These are phyloP conservation scores for Pelargonium fulgidum DNA, from an alignment of 441 rosid species.

Conservation along the genomic window DNA sequence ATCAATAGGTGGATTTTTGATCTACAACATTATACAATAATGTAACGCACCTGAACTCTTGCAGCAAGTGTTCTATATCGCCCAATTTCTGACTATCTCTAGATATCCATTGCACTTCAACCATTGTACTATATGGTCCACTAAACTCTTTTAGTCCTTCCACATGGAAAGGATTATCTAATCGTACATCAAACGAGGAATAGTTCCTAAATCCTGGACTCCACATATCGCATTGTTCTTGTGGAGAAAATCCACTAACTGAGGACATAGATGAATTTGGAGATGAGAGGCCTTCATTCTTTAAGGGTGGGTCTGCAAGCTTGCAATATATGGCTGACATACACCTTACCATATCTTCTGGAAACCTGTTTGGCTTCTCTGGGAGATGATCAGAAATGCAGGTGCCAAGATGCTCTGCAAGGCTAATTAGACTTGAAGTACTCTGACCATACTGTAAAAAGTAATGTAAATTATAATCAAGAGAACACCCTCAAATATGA, in stretches of 20 bases:
- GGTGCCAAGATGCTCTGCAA: conserved; percentile 91
- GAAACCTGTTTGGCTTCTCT: conserved; percentile 73
- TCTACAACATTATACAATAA: conserved; percentile 4
- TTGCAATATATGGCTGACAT: conserved; percentile 83
- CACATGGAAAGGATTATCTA: conserved; percentile 76
- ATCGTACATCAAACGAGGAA: conserved; percentile 65
- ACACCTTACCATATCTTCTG: conserved; percentile 89
- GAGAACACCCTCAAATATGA: conserved; percentile 4
- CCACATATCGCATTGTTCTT: conserved; percentile 62
- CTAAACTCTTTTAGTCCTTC: conserved; percentile 80
- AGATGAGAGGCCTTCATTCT: conserved; percentile 53
- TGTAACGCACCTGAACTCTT: conserved; percentile 61
- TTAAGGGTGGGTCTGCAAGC: conserved; percentile 71
- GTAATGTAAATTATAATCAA: conserved; percentile 11
- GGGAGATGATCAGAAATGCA: conserved; percentile 79
- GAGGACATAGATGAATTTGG: conserved; percentile 71
- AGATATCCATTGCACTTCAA: conserved; percentile 76
- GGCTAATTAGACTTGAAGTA: conserved; percentile 53
- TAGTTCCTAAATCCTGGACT: conserved; percentile 73
- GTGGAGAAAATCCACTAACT: conserved; percentile 60
- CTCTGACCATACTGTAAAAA: conserved; percentile 51
- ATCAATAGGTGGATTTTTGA: background rate
- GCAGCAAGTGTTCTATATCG: conserved; percentile 65
- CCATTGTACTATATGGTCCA: conserved; percentile 76
- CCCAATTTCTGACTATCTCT: conserved; percentile 65